Evolutionary conservation across 306 rosid genomes (phyloP).

Genomic region (Neltuma alba): DNA sequence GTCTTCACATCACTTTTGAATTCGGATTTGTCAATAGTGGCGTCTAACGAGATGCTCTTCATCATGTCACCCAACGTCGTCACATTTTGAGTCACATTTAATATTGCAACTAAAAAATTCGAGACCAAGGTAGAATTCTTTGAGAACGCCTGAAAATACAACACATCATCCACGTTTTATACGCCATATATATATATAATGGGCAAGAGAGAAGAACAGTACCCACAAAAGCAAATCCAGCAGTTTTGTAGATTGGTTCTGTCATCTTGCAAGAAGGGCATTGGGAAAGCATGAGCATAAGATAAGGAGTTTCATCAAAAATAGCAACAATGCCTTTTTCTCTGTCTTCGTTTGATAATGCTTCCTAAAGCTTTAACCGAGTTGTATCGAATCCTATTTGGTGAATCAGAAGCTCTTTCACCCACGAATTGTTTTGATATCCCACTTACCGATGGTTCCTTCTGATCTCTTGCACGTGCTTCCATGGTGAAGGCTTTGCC

Average conservation of each 20-base stretch:
- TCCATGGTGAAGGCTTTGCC: slow-evolving; percentile 19
- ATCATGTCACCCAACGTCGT: background rate
- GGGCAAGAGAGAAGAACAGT: background rate
- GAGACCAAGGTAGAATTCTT: slow-evolving; percentile 38
- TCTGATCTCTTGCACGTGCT: slow-evolving; percentile 28
- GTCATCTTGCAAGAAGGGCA: slow-evolving; percentile 34
- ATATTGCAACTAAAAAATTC: slow-evolving; percentile 41
- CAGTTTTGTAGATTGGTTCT: slow-evolving; percentile 44
- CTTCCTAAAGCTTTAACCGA: background rate
- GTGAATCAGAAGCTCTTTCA: background rate
- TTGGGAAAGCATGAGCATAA: slow-evolving; percentile 37
- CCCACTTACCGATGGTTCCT: background rate
- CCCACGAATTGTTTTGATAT: background rate
- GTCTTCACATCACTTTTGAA: too few relatives aligned
- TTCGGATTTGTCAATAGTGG: background rate
- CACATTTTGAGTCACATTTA: slow-evolving; percentile 39
- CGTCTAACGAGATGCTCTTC: background rate
- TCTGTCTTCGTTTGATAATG: background rate
- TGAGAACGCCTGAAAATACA: slow-evolving; percentile 40
- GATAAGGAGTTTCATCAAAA: slow-evolving; percentile 43
- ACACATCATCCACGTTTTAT: background rate
- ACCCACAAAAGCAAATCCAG: slow-evolving; percentile 53
- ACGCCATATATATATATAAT: background rate
- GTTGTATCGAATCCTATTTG: background rate
- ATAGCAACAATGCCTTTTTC: background rate